phyloP scores from a whole-genome alignment of 768 basidiomycete genomes.

The Lentinula aciculospora region DNA sequence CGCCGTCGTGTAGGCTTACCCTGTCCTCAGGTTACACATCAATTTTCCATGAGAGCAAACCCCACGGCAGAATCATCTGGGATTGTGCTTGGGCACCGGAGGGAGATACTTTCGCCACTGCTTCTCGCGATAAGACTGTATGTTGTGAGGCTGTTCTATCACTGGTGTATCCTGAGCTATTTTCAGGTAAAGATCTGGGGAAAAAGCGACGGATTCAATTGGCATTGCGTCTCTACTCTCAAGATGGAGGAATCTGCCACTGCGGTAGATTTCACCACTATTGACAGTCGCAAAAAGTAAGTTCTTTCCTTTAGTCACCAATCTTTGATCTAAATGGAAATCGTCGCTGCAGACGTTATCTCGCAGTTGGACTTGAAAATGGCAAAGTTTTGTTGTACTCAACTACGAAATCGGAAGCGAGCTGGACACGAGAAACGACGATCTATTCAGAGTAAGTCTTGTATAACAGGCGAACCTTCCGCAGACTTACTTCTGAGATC shows the following conservation, averaged over 20 bases:
- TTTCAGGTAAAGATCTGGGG: conserved; percentile 83
- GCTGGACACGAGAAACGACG: conserved; percentile 42
- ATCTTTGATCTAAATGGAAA: conserved; percentile 1
- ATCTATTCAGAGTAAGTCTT: conserved; percentile 46
- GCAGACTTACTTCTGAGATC: not conserved
- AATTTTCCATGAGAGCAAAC: conserved; percentile 60
- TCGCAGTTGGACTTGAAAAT: conserved; percentile 84
- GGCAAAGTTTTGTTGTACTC: conserved; percentile 69
- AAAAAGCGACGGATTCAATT: conserved; percentile 32
- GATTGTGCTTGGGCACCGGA: conserved; percentile 85
- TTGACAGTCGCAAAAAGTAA: conserved; percentile 35
- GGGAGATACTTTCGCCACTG: conserved; percentile 82
- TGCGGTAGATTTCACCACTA: conserved; percentile 62
- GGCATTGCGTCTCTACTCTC: conserved; percentile 56
- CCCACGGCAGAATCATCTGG: conserved; percentile 93
- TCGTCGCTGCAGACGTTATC: conserved; percentile 31
- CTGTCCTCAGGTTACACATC: conserved; percentile 48
- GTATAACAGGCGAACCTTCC: not conserved
- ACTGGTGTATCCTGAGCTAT: not conserved
- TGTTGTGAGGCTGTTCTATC: conserved; percentile 12
- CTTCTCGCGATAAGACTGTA: conserved; percentile 93
- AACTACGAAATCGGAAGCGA: conserved; percentile 20
- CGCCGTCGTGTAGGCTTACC: not conserved
- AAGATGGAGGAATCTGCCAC: conserved; percentile 77
- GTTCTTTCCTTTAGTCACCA: not conserved